Conservation (phyloP, 305 asterid species). For the Solanum aculeatissimum region DNA sequence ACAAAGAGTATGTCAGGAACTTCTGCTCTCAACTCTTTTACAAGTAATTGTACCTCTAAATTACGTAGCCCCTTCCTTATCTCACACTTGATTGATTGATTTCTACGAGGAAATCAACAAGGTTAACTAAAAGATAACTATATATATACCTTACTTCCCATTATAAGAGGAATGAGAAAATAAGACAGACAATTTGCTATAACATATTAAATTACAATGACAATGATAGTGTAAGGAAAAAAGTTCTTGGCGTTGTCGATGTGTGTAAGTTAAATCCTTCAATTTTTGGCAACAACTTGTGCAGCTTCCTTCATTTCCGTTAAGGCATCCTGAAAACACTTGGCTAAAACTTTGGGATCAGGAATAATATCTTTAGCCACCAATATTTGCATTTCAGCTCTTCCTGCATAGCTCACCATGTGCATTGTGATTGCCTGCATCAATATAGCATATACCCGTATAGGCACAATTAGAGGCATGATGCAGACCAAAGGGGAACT, state of each 20-base stretch:
- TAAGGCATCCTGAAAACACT: slow-evolving; percentile 67
- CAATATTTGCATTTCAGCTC: slow-evolving; percentile 68
- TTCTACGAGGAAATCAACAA: background rate
- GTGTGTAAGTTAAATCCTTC: background rate
- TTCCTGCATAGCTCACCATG: slow-evolving; percentile 81
- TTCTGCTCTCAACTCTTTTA: background rate
- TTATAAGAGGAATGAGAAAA: background rate
- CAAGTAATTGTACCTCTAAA: background rate
- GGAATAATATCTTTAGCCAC: slow-evolving; percentile 77
- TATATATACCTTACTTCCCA: background rate
- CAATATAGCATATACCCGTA: background rate
- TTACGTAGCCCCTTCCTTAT: background rate
- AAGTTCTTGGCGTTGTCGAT: background rate
- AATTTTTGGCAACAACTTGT: slow-evolving; percentile 3
- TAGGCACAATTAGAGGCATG: background rate
- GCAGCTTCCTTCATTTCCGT: slow-evolving; percentile 53
- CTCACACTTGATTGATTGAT: background rate
- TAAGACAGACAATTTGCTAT: background rate
- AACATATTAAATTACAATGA: background rate
- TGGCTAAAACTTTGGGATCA: slow-evolving; percentile 60
- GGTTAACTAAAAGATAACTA: background rate
- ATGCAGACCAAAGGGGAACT: too few relatives aligned
- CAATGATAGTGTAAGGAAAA: background rate
- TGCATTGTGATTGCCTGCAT: slow-evolving; percentile 76
- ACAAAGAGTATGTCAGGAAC: background rate